Evolutionary conservation across 768 basidiomycete species (phyloP), one percentile per base, ranked within the genome.

Genomic region (Kwoniella botswanensis): DNA sequence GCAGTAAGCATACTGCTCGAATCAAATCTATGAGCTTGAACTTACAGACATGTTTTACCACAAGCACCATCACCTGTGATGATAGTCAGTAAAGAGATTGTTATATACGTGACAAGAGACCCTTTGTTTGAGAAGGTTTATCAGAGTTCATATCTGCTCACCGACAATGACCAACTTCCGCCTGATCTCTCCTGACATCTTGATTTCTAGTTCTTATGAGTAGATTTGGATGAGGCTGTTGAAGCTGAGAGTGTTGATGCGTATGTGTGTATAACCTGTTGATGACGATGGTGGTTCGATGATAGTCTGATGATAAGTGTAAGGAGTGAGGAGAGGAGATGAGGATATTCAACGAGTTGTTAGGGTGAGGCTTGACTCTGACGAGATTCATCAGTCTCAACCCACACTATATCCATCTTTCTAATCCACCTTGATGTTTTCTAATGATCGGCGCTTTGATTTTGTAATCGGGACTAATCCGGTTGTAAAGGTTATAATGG

Each of bases 101-200:
- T 29, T 50, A 10, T 6, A 17, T 29, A n/a, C 52, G 24, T 6
- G 15, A 44, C 5, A 1, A 17, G 41, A 6, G 21, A 64, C 63
- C 63, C 63, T 64, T 64, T 65, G 65, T 21, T 41, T 4, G 29
- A 17, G 9, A 43, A 56, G 24, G 44, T 18, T 41, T 44, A 17
- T 54, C 52, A 52, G 62, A 15, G 46, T 13, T 15, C 0, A 50
- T 17, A 50, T 21, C 54, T n/a, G 81, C 82, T 76, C 67, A 85
- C 95, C 95, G 77, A 98, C 95, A 85, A 98, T 97, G 85, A 98
- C 95, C 79, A 98, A 91, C 86, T 98, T 98, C 86, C 94, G 92
- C 86, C 95, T 90, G 86, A 98, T 96, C 88, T 97, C 95, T 63
- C 79, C 79, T 84, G 94, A 91, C 94, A 98, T 98, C 74, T 21